Percentiles rank a stretch among this genome's conserved stretches.
Conservation (phyloP, 2,329 filamentous ascomycete genomes). For the Ophiostoma sp. region DNA sequence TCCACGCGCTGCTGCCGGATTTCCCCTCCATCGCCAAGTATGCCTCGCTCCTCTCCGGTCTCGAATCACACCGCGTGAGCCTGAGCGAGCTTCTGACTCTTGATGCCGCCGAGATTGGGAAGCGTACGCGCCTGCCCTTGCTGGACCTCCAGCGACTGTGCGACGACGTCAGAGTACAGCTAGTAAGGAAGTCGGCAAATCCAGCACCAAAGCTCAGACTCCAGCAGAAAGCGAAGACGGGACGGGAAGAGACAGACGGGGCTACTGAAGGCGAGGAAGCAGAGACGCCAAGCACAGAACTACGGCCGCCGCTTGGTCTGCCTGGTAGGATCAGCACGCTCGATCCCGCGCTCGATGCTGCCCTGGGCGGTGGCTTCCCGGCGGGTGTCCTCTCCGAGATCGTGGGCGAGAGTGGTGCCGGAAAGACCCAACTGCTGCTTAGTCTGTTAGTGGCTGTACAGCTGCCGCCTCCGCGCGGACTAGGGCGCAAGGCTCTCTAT, state of each 20-base stretch:
- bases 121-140: conserved; percentile 74
- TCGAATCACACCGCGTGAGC: conserved; percentile 73
- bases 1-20: conserved; percentile 72
- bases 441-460: conserved; percentile 79
- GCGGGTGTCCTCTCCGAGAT: conserved; percentile 80
- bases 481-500: conserved; percentile 74
- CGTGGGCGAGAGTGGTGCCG: conserved; percentile 85
- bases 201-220: background rate
- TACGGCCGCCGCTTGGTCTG: background rate
- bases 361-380: conserved; percentile 77
- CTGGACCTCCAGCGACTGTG: conserved; percentile 72
- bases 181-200: conserved; percentile 13
- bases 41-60: conserved; percentile 66
- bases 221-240: conserved; percentile 26
- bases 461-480: conserved; percentile 65
- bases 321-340: conserved; percentile 67
- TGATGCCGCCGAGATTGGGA: conserved; percentile 75
- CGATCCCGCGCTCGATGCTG: conserved; percentile 62
- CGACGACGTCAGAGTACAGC: conserved; percentile 21
- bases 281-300: background rate
- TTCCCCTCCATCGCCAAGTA: conserved; percentile 64
- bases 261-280: background rate
- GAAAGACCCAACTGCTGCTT: conserved; percentile 91
- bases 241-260: background rate
- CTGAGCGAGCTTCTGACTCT: conserved; percentile 81